Evolutionary conservation across 2,329 filamentous ascomycete genomes (phyloP).

Genomic region (Talaromyces sp.): DNA sequence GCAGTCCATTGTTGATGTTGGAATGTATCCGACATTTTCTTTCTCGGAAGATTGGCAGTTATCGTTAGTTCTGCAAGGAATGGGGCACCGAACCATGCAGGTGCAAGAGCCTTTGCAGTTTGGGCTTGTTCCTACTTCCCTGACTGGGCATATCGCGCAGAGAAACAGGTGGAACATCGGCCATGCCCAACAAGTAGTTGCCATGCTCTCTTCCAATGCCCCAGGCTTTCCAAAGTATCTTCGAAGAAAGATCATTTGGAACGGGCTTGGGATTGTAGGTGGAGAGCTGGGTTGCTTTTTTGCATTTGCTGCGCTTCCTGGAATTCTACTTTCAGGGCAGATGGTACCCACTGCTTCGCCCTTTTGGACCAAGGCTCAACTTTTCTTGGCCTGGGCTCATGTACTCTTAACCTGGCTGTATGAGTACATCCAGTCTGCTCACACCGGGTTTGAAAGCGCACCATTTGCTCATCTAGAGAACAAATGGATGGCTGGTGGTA

Average conservation of each 20-base stretch:
- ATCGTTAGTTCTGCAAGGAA: constrained; percentile 34
- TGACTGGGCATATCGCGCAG: constrained; percentile 39
- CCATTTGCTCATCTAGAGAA: constrained; percentile 33
- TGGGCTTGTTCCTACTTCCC: constrained; percentile 37
- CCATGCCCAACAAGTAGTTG: constrained; percentile 29
- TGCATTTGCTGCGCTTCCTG: constrained; percentile 22
- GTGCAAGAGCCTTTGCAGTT: constrained; percentile 37
- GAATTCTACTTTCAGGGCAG: constrained; percentile 19
- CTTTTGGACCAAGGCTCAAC: constrained; percentile 13
- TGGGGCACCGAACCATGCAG: constrained; percentile 32
- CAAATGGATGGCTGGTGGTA: constrained; percentile 31
- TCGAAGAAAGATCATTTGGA: constrained; percentile 24
- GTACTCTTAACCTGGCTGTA: constrained; percentile 25
- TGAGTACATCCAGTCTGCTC: constrained; percentile 22
- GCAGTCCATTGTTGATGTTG: constrained; percentile 30
- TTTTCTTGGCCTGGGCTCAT: constrained; percentile 13
- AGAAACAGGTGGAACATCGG: constrained; percentile 43
- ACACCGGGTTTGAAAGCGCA: constrained; percentile 23
- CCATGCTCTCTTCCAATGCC: constrained; percentile 13
- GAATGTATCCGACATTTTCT: constrained; percentile 38
- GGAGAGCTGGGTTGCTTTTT: constrained; percentile 19
- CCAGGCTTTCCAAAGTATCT: constrained; percentile 12
- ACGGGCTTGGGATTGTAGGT: constrained; percentile 25
- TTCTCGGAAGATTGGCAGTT: constrained; percentile 41
- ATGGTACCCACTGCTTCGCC: constrained; percentile 17